These are phyloP conservation scores for Gamarada debralockiae DNA, from an alignment of 495 filamentous ascomycete genomes.

Conservation along the genomic window DNA sequence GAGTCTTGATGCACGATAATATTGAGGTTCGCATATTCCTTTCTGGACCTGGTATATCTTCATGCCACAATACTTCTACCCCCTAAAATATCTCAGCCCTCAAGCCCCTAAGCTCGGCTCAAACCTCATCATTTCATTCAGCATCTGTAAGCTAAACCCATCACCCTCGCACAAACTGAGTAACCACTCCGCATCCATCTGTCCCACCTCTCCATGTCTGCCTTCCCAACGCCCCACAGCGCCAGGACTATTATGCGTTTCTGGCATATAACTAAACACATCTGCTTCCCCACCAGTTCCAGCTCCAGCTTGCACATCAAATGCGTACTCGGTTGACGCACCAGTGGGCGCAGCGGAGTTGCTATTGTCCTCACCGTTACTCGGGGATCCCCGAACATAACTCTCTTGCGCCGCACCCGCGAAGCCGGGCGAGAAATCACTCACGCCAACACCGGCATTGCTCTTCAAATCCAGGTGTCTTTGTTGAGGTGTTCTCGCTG, in stretches of 20 bases:
- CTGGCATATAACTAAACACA: slow-evolving; percentile 17
- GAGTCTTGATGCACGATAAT: too few relatives aligned
- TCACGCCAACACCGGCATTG: background rate
- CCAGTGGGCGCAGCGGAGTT: background rate
- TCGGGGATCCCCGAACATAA: slow-evolving; percentile 13
- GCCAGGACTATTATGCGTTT: slow-evolving; percentile 8
- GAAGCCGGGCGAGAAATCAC: slow-evolving; percentile 12
- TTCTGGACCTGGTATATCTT: too few relatives aligned
- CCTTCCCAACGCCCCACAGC: slow-evolving; percentile 17
- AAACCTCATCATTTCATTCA: slow-evolving; percentile 27
- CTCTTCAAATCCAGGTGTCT: background rate
- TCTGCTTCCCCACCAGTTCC: slow-evolving; percentile 5
- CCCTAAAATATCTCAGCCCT: too few relatives aligned
- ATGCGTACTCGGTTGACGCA: background rate
- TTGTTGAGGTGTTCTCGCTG: background rate
- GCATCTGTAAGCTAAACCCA: slow-evolving; percentile 19
- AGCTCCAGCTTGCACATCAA: background rate
- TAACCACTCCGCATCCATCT: slow-evolving; percentile 25
- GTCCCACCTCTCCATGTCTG: slow-evolving; percentile 17
- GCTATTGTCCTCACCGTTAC: too few relatives aligned
- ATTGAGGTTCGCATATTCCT: too few relatives aligned
- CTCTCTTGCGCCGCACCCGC: slow-evolving; percentile 15
- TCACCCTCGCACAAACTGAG: slow-evolving; percentile 21
- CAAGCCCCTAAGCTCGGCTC: slow-evolving; percentile 22
- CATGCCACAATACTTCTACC: background rate